These are phyloP conservation scores for Neurospora sp. DNA, from an alignment of 2,329 filamentous ascomycete genomes.

Conservation along the genomic window DNA sequence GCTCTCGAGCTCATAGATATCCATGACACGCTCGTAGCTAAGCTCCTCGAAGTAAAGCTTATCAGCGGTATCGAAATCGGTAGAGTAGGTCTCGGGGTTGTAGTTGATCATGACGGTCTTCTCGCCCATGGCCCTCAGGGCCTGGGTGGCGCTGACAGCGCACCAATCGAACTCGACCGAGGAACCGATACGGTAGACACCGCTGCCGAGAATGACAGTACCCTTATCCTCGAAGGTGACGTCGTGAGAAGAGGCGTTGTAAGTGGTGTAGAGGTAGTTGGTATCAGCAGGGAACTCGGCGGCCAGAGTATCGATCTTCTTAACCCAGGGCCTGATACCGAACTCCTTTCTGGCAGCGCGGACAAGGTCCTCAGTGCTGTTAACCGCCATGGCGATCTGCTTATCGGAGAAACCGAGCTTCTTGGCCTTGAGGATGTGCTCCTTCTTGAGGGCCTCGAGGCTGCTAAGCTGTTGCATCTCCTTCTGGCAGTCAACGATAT, in stretches of 20 bases:
- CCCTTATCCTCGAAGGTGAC: conserved; percentile 90
- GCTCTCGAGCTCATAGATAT: conserved; percentile 90
- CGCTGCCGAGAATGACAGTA: conserved; percentile 78
- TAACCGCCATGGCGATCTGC: conserved; percentile 82
- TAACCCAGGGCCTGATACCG: conserved; percentile 89
- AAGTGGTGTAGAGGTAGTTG: conserved; percentile 96
- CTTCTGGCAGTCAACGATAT: conserved; percentile 83
- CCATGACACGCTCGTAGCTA: conserved; percentile 95
- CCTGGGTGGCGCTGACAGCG: conserved; percentile 79
- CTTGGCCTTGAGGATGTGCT: conserved; percentile 84
- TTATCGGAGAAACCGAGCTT: conserved; percentile 96
- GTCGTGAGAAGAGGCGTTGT: conserved; percentile 91
- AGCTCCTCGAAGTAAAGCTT: conserved; percentile 95
- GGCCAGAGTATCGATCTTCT: conserved; percentile 95
- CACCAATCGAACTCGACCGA: conserved; percentile 99
- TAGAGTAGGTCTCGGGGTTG: conserved; percentile 72
- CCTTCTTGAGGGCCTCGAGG: conserved; percentile 76
- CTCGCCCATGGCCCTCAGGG: conserved; percentile 76
- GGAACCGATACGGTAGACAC: conserved; percentile 94
- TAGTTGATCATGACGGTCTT: conserved; percentile 98
- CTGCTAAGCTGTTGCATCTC: conserved; percentile 78
- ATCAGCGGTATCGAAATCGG: conserved; percentile 83
- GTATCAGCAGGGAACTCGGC: conserved; percentile 93
- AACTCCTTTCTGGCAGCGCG: conserved; percentile 76
- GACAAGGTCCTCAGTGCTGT: conserved; percentile 80